A percentile compares a stretch with the other conserved stretches of the same genome.
These are phyloP conservation scores for Cutaneotrichosporon mucoides DNA, from an alignment of 1,284 basidiomycete species.

Conservation along the genomic window DNA sequence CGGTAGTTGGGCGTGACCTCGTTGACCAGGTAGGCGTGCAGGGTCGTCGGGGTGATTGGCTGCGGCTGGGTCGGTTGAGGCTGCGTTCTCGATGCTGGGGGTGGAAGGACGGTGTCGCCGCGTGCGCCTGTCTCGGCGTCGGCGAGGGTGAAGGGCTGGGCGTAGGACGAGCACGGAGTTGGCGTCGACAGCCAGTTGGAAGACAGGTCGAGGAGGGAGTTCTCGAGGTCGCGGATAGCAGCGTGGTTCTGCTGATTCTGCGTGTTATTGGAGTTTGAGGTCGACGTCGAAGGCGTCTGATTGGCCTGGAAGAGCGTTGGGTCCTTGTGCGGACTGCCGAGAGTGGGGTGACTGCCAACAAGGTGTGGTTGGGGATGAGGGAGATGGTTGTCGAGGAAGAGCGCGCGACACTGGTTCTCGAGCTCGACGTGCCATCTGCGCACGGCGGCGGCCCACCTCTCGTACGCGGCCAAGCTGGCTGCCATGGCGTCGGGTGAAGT, in stretches of 20 bases:
- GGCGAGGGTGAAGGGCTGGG: not conserved
- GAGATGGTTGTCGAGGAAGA: too few relatives aligned
- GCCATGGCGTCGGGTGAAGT: not conserved
- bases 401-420: not conserved
- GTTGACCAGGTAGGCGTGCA: constrained; percentile 1
- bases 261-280: too few relatives aligned
- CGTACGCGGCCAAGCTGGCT: not conserved
- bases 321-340: not conserved
- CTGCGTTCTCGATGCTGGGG: too few relatives aligned
- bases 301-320: too few relatives aligned
- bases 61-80: not conserved
- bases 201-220: not conserved
- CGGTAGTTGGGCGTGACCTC: constrained; percentile 1
- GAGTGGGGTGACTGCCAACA: too few relatives aligned
- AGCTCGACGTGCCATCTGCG: not conserved
- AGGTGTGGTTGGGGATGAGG: not conserved
- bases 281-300: too few relatives aligned
- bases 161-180: too few relatives aligned
- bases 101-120: not conserved
- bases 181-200: not conserved
- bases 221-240: not conserved
- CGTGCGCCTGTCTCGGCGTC: not conserved
- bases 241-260: too few relatives aligned
- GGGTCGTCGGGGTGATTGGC: not conserved
- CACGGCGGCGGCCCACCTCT: not conserved